Evolutionary conservation across 148 eudicot species (phyloP).

Genomic region (Gaultheria prostrata): DNA sequence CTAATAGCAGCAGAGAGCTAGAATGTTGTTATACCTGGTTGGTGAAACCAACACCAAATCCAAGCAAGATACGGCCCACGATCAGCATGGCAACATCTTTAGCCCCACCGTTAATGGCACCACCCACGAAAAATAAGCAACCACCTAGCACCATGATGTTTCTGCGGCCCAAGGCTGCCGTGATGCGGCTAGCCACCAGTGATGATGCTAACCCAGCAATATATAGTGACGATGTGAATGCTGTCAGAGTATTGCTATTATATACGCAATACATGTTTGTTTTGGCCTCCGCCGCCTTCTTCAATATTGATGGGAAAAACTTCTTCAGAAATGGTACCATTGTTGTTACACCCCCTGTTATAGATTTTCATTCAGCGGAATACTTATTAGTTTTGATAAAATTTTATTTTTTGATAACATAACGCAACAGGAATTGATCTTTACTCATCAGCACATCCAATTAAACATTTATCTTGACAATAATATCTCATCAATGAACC

Average conservation of each 20-base stretch:
- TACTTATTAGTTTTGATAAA: not conserved
- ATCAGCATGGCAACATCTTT: constrained; percentile 54
- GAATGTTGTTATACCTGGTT: constrained; percentile 41
- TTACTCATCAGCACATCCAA: not conserved
- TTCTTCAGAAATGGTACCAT: constrained; percentile 54
- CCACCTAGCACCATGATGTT: constrained; percentile 56
- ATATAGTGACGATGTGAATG: constrained; percentile 66
- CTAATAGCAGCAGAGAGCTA: not conserved
- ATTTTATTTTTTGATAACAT: not conserved
- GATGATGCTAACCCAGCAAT: constrained; percentile 52
- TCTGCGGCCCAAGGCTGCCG: constrained; percentile 45
- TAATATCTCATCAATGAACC: not conserved
- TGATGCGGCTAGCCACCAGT: constrained; percentile 38
- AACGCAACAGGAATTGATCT: not conserved
- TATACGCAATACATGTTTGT: constrained; percentile 53
- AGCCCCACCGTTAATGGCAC: constrained; percentile 52
- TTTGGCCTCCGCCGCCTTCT: constrained; percentile 35
- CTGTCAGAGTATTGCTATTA: constrained; percentile 50
- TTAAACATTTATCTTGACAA: not conserved
- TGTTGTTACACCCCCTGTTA: constrained; percentile 63
- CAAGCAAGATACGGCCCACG: constrained; percentile 54
- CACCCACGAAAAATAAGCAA: constrained; percentile 48
- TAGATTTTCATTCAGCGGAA: too few species aligned
- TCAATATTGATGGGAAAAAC: constrained; percentile 52
- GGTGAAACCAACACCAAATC: constrained; percentile 63